Conservation (phyloP, 495 filamentous ascomycete species). For the Tuber melanosporum region DNA sequence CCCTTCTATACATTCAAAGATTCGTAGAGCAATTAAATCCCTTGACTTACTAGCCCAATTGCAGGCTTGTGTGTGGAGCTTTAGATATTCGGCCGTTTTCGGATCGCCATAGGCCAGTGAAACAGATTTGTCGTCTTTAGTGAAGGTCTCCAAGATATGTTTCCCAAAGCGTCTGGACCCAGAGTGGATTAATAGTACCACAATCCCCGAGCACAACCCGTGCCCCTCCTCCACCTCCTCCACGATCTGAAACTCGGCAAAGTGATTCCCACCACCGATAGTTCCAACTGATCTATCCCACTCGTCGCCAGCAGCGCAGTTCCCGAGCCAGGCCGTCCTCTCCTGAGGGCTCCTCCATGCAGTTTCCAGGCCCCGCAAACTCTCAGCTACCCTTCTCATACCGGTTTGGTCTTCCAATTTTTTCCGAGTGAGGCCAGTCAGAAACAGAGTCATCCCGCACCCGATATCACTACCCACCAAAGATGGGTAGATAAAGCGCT, state of each 20-base stretch:
- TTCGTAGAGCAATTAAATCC: conserved; percentile 44
- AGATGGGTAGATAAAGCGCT: conserved; percentile 44
- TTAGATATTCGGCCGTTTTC: conserved; percentile 36
- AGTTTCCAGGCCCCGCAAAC: conserved; percentile 43
- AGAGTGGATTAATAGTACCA: conserved; percentile 46
- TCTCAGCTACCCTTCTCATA: conserved; percentile 41
- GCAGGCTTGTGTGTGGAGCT: conserved; percentile 42
- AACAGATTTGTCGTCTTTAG: conserved; percentile 12
- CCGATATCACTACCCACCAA: conserved; percentile 46
- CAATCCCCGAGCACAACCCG: conserved; percentile 31
- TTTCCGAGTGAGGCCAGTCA: conserved; percentile 38
- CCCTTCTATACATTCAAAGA: conserved; percentile 42
- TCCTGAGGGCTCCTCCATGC: conserved; percentile 39
- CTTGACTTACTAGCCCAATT: conserved; percentile 43
- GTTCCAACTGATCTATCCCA: conserved; percentile 44
- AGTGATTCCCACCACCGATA: conserved; percentile 46
- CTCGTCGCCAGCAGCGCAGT: conserved; percentile 23
- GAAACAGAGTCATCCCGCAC: conserved; percentile 46
- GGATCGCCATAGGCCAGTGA: conserved; percentile 23
- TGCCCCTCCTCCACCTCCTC: conserved; percentile 29
- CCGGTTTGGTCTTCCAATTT: conserved; percentile 42
- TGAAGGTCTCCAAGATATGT: conserved; percentile 42
- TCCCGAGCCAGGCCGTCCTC: conserved; percentile 41
- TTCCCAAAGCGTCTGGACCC: conserved; percentile 45
- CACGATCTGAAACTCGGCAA: conserved; percentile 42